These are phyloP conservation scores for Tricholoma terreum DNA, from an alignment of 768 basidiomycete genomes.

Conservation along the genomic window DNA sequence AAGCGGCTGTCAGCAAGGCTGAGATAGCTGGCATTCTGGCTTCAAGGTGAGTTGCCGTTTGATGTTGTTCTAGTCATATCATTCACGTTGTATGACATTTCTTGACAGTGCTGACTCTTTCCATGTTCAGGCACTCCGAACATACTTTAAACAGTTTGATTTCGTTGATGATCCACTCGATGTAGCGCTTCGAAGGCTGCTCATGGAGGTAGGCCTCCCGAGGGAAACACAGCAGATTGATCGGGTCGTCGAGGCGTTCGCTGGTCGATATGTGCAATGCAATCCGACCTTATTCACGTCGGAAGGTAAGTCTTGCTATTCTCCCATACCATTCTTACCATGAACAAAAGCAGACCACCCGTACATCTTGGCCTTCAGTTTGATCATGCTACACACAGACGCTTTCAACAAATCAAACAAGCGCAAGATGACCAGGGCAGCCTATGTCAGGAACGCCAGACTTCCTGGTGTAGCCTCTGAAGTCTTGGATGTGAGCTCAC, in stretches of 20 bases:
- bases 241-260: slow-evolving; percentile 94
- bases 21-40: slow-evolving; percentile 83
- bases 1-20: slow-evolving; percentile 62
- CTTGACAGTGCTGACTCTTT: slow-evolving; percentile 63
- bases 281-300: slow-evolving; percentile 79
- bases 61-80: background rate
- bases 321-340: background rate
- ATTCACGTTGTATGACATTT: slow-evolving; percentile 3
- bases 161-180: slow-evolving; percentile 84
- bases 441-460: slow-evolving; percentile 90
- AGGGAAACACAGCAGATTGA: slow-evolving; percentile 99
- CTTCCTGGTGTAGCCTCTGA: slow-evolving; percentile 81
- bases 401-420: slow-evolving; percentile 98
- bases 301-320: slow-evolving; percentile 49
- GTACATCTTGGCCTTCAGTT: slow-evolving; percentile 93
- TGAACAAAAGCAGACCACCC: slow-evolving; percentile 65
- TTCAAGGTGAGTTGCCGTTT: slow-evolving; percentile 52
- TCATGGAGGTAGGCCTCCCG: slow-evolving; percentile 91
- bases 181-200: slow-evolving; percentile 81
- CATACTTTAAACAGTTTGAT: slow-evolving; percentile 74
- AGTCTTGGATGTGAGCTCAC: slow-evolving; percentile 72
- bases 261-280: slow-evolving; percentile 75
- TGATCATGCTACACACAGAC: slow-evolving; percentile 99
- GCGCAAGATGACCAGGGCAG: slow-evolving; percentile 93
- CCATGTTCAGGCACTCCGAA: slow-evolving; percentile 61